Evolutionary conservation across 169 alveolate species (phyloP).

Genomic region (Cardiosporidium cionae): DNA sequence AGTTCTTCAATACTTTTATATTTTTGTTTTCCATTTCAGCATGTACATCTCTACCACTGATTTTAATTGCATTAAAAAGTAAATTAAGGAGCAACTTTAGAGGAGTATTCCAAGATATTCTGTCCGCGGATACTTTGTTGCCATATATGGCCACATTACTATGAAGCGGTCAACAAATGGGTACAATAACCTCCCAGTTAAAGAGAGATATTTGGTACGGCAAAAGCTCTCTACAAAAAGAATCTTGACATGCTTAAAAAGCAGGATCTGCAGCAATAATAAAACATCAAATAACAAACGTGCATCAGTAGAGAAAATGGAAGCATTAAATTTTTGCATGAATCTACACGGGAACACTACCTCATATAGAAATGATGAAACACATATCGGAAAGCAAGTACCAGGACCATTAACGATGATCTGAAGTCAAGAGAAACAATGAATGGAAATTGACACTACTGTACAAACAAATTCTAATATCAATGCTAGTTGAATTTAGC

Average conservation of each 20-base stretch:
- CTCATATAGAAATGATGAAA: background rate
- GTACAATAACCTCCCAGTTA: conserved; percentile 6
- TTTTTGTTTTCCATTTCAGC: too few relatives aligned
- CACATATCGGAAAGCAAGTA: background rate
- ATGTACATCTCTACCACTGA: too few relatives aligned
- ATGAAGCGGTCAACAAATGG: conserved; percentile 2
- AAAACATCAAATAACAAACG: too few relatives aligned
- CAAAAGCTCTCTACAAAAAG: conserved; percentile 20
- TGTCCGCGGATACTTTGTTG: background rate
- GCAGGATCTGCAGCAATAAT: conserved; percentile 4
- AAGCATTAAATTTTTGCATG: background rate
- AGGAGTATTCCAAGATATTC: background rate
- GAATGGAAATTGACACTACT: background rate
- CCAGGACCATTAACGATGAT: background rate
- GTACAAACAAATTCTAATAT: too few relatives aligned
- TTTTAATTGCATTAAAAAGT: too few relatives aligned
- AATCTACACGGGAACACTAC: background rate
- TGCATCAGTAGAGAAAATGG: too few relatives aligned
- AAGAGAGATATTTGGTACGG: conserved; percentile 3
- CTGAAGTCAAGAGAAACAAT: background rate
- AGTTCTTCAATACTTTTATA: too few relatives aligned
- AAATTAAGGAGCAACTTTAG: background rate
- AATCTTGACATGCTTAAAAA: background rate
- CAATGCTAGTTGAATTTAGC: too few relatives aligned
- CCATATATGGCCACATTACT: conserved; percentile 7